Percentiles rank a stretch among this genome's conserved stretches.
Evolutionary conservation across 164 flowering plant species (phyloP).

Genomic region (Cinnamomum micranthum): DNA sequence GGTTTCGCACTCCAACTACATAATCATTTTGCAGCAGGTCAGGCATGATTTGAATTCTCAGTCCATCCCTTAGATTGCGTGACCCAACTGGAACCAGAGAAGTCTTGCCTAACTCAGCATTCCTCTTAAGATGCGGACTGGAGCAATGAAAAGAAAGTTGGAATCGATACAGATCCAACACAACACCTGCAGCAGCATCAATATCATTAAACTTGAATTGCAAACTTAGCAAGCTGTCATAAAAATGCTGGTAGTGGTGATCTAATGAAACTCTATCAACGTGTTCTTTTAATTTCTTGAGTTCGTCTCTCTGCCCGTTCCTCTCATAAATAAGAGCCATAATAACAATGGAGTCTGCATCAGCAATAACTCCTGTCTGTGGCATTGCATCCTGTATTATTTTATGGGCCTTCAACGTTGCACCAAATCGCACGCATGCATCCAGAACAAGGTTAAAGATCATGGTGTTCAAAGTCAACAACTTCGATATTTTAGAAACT

Average conservation of each 20-base stretch:
- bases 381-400: constrained; percentile 72
- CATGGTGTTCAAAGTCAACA: constrained; percentile 47
- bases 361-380: constrained; percentile 49
- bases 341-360: constrained; percentile 52
- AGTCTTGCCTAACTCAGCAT: constrained; percentile 22
- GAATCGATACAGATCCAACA: constrained; percentile 34
- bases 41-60: constrained; percentile 51
- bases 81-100: constrained; percentile 57
- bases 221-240: constrained; percentile 66
- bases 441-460: constrained; percentile 77
- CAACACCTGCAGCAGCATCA: constrained; percentile 61
- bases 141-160: constrained; percentile 14
- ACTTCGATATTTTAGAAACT: constrained; percentile 17
- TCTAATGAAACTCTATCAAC: constrained; percentile 42
- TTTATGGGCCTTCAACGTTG: constrained; percentile 55
- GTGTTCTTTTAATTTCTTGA: constrained; percentile 50
- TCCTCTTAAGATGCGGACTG: not conserved
- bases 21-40: constrained; percentile 43
- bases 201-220: constrained; percentile 68
- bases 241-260: constrained; percentile 54
- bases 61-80: constrained; percentile 40
- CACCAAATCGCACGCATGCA: constrained; percentile 59
- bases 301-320: constrained; percentile 68
- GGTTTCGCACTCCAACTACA: constrained; percentile 28
- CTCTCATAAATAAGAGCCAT: constrained; percentile 63